A percentile compares a stretch with the other conserved stretches of the same genome.
Conservation (phyloP, 2,329 filamentous ascomycete genomes). For the Metarhizium guizhouense region DNA sequence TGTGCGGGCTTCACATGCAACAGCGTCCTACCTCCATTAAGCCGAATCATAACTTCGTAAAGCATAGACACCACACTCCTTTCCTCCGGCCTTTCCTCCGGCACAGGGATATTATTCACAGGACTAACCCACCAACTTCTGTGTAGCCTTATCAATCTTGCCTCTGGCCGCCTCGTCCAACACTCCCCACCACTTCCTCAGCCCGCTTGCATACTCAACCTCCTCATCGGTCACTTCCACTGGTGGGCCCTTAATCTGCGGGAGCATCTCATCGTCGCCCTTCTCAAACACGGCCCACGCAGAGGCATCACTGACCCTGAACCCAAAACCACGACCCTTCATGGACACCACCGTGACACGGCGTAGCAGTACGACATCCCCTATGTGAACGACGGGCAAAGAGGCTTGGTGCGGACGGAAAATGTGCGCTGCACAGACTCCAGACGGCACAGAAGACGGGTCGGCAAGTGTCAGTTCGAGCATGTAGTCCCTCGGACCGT, state of each 20-base stretch:
- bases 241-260: conserved; percentile 51
- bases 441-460: conserved; percentile 39
- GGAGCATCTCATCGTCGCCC: conserved; percentile 26
- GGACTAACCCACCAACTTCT: conserved; percentile 15
- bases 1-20: neutral
- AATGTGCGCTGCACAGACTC: conserved; percentile 45
- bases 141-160: conserved; percentile 40
- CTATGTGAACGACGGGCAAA: conserved; percentile 44
- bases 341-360: conserved; percentile 46
- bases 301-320: conserved; percentile 45
- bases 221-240: conserved; percentile 46
- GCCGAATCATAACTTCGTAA: neutral
- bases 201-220: conserved; percentile 35
- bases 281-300: conserved; percentile 55
- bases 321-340: conserved; percentile 44
- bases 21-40: neutral
- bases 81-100: neutral
- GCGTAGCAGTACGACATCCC: conserved; percentile 50
- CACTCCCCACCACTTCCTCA: conserved; percentile 40
- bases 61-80: neutral
- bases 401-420: conserved; percentile 50
- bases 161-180: conserved; percentile 36
- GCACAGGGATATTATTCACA: neutral
- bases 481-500: conserved; percentile 50
- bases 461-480: conserved; percentile 50